phyloP scores from a whole-genome alignment of 352 stramenopile species.

The Poterioochromonas sp. region DNA sequence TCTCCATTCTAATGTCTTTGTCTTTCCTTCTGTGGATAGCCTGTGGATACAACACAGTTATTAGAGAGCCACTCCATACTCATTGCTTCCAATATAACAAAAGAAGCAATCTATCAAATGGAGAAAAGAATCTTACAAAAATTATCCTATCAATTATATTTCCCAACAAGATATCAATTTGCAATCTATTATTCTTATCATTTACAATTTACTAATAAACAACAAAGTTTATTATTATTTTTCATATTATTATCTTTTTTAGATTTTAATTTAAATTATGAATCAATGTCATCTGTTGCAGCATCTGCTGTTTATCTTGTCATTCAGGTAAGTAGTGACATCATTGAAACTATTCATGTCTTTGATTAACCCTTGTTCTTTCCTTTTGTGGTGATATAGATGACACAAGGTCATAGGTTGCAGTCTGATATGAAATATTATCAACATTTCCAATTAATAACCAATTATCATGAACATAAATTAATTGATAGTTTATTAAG shows the following conservation, averaged over 20 bases:
- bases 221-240: background rate
- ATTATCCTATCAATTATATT: background rate
- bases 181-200: background rate
- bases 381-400: background rate
- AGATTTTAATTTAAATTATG: constrained; percentile 19
- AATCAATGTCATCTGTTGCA: background rate
- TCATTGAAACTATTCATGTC: background rate
- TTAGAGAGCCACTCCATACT: background rate
- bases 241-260: background rate
- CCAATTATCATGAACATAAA: too few relatives aligned
- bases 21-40: background rate
- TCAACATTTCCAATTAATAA: too few relatives aligned
- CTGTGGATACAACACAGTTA: background rate
- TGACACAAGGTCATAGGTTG: too few relatives aligned
- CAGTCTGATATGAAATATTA: too few relatives aligned
- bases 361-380: background rate
- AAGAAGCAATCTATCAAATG: background rate
- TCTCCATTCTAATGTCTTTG: too few relatives aligned
- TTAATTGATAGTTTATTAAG: too few relatives aligned
- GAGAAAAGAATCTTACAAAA: background rate
- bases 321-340: background rate
- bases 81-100: too few relatives aligned
- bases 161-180: background rate
- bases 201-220: background rate
- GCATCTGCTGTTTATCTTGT: background rate